These are phyloP conservation scores for Vinca minor DNA, from an alignment of 257 asterid species.

Conservation along the genomic window DNA sequence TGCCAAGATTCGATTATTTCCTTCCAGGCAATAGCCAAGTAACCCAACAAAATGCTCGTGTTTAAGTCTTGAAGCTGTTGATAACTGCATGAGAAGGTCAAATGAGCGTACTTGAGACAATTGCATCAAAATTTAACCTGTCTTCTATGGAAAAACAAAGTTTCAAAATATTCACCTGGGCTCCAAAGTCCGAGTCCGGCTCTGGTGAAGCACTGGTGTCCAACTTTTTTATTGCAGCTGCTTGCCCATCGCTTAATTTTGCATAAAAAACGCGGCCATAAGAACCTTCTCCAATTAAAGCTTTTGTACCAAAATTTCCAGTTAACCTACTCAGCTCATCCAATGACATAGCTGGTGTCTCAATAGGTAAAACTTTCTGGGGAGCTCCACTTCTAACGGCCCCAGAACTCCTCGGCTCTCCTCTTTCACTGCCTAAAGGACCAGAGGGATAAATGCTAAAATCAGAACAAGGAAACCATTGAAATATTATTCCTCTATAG, in stretches of 20 bases:
- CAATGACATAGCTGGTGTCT: constrained; percentile 52
- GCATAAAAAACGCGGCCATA: constrained; percentile 64
- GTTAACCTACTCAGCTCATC: constrained; percentile 54
- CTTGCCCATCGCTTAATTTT: constrained; percentile 40
- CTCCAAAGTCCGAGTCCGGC: constrained; percentile 53
- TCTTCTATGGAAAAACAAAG: neutral
- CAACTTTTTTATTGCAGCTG: constrained; percentile 63
- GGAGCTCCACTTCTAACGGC: constrained; percentile 61
- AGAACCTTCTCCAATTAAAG: constrained; percentile 74
- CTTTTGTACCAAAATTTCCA: constrained; percentile 48
- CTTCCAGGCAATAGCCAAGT: constrained; percentile 76
- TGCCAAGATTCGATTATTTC: constrained; percentile 46
- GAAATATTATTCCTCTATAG: neutral
- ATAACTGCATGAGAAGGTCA: constrained; percentile 34
- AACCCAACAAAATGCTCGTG: constrained; percentile 58
- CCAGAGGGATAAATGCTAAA: neutral
- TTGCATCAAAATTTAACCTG: neutral
- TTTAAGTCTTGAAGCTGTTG: constrained; percentile 74
- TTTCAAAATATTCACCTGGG: constrained; percentile 37
- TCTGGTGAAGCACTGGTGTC: constrained; percentile 57
- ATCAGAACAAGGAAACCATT: neutral
- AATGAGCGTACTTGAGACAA: neutral
- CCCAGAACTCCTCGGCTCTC: constrained; percentile 60
- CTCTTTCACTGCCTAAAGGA: constrained; percentile 54
- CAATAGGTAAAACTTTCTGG: constrained; percentile 62